Evolutionary conservation across 495 filamentous ascomycete genomes (phyloP).

Genomic region (Neurospora tetraspora): DNA sequence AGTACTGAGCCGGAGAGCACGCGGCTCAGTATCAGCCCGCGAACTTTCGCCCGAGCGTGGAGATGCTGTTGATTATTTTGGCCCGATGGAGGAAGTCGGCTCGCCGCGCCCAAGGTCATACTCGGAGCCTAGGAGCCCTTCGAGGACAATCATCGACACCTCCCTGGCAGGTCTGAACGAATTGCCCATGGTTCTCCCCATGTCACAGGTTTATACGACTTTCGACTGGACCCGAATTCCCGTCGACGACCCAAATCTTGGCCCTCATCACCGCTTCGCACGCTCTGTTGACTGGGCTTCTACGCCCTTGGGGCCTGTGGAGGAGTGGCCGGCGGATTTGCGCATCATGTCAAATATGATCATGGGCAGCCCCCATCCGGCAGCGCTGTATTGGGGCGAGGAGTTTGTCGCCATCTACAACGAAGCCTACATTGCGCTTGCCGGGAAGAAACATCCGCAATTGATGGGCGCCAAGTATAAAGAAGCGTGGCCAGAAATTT

Average conservation of each 20-base stretch:
- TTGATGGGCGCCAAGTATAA: slow-evolving; percentile 58
- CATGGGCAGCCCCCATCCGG: slow-evolving; percentile 63
- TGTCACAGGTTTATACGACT: slow-evolving; percentile 20
- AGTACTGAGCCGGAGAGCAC: slow-evolving; percentile 12
- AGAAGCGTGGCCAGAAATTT: slow-evolving; percentile 58
- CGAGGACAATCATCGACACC: slow-evolving; percentile 9
- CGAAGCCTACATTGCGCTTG: slow-evolving; percentile 57
- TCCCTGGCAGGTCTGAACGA: slow-evolving; percentile 17
- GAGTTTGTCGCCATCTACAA: slow-evolving; percentile 63
- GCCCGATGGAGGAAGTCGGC: slow-evolving; percentile 12
- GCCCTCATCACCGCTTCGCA: slow-evolving; percentile 55
- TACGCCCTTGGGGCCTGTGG: slow-evolving; percentile 56
- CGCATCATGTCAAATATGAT: slow-evolving; percentile 56
- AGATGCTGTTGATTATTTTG: slow-evolving; percentile 29
- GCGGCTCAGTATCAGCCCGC: slow-evolving; percentile 16
- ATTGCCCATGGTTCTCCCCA: slow-evolving; percentile 13
- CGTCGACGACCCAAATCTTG: slow-evolving; percentile 41
- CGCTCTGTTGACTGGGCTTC: slow-evolving; percentile 54
- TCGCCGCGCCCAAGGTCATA: slow-evolving; percentile 6
- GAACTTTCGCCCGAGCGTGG: slow-evolving; percentile 19
- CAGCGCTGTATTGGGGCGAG: slow-evolving; percentile 62
- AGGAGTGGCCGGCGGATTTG: slow-evolving; percentile 51
- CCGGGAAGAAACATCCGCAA: slow-evolving; percentile 57
- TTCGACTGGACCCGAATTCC: slow-evolving; percentile 67
- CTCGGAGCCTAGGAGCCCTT: slow-evolving; percentile 16